Conservation (phyloP, 2,329 filamentous ascomycete species). For the Hypoxylon rubiginosum region DNA sequence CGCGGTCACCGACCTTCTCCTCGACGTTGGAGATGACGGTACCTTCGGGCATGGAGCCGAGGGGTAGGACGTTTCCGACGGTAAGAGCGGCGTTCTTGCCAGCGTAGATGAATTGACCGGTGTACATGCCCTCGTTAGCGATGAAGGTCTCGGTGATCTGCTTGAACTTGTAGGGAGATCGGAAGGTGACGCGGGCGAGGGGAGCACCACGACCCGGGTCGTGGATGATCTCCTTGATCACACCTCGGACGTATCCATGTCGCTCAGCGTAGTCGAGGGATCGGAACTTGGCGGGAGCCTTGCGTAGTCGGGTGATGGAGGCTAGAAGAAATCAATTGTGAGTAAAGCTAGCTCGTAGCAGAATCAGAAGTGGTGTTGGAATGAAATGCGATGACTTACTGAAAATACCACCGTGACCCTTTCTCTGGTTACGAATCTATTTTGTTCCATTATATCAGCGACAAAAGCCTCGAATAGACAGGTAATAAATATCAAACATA, state of each 20-base stretch:
- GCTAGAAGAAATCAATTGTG: constrained; percentile 59
- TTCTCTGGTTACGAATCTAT: constrained; percentile 73
- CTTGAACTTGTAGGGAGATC: constrained; percentile 98
- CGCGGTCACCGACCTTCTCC: constrained; percentile 98
- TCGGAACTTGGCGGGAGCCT: constrained; percentile 95
- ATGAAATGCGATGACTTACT: constrained; percentile 47
- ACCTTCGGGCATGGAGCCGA: constrained; percentile 96
- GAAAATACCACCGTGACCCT: constrained; percentile 55
- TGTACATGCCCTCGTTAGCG: constrained; percentile 99
- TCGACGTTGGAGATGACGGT: constrained; percentile 99
- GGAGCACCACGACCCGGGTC: constrained; percentile 98
- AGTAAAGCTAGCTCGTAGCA: constrained; percentile 25
- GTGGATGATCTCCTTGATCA: constrained; percentile 99
- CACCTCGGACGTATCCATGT: constrained; percentile 97
- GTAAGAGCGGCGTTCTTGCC: constrained; percentile 98
- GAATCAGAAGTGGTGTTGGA: background rate
- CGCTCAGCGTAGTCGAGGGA: constrained; percentile 96
- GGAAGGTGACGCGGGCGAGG: constrained; percentile 96
- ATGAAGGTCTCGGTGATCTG: constrained; percentile 99
- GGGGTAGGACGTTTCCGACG: constrained; percentile 96
- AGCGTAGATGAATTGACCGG: constrained; percentile 99
- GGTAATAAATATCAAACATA: constrained; percentile 43
- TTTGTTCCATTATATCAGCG: constrained; percentile 36
- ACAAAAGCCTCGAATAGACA: background rate
- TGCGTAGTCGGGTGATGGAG: constrained; percentile 91